Conservation (phyloP, 805 yeast genomes). For the Yamadazyma takamatsuzukensis region DNA sequence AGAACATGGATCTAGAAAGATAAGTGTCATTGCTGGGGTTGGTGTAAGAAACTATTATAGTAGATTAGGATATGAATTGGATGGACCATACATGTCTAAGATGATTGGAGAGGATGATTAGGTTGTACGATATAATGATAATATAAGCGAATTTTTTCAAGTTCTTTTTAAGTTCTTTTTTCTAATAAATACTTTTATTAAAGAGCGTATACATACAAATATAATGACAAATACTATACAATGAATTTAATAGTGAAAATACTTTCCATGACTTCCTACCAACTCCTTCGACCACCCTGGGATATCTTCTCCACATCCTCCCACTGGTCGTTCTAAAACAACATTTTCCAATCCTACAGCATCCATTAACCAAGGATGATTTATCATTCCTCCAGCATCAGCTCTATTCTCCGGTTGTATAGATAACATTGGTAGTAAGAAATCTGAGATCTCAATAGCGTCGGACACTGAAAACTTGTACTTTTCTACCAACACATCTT, state of each 20-base stretch:
- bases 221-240: background rate
- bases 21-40: slow-evolving; percentile 93
- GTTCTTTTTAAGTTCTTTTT: no score
- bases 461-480: slow-evolving; percentile 69
- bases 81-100: slow-evolving; percentile 97
- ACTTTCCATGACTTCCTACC: no score
- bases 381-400: slow-evolving; percentile 94
- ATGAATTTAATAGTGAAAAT: background rate
- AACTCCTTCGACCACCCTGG: slow-evolving; percentile 86
- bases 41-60: slow-evolving; percentile 97
- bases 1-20: slow-evolving; percentile 89
- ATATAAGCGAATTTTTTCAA: no score
- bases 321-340: slow-evolving; percentile 66
- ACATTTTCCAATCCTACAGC: slow-evolving; percentile 73
- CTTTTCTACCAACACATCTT: slow-evolving; percentile 78
- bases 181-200: background rate
- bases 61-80: slow-evolving; percentile 83
- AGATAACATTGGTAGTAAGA: slow-evolving; percentile 77
- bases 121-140: no score
- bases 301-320: slow-evolving; percentile 82
- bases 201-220: background rate
- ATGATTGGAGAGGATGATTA: slow-evolving; percentile 14
- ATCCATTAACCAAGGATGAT: slow-evolving; percentile 81
- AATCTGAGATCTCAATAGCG: slow-evolving; percentile 70
- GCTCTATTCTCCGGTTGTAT: slow-evolving; percentile 79